These are phyloP conservation scores for Rehmannia glutinosa DNA, from an alignment of 257 asterid genomes.

Conservation along the genomic window DNA sequence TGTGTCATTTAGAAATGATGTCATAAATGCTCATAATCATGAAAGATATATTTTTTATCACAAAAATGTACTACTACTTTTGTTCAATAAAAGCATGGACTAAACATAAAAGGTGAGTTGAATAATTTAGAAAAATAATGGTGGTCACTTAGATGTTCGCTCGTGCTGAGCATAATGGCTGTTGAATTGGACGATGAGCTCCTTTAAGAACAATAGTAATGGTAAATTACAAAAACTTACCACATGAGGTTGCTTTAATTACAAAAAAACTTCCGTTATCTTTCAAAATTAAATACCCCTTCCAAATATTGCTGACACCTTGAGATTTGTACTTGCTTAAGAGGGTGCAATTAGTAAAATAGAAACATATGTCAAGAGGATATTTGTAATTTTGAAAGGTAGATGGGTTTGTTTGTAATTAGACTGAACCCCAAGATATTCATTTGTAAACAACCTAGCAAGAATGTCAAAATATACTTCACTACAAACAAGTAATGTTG, in stretches of 20 bases:
- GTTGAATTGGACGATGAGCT: neutral
- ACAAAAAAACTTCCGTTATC: too few relatives aligned
- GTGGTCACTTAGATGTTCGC: neutral
- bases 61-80: neutral
- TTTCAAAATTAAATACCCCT: too few relatives aligned
- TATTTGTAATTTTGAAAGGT: too few relatives aligned
- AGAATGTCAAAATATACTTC: neutral
- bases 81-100: neutral
- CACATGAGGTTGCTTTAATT: too few relatives aligned
- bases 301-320: too few relatives aligned
- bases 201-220: neutral
- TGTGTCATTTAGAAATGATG: neutral
- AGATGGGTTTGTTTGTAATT: too few relatives aligned
- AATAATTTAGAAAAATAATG: neutral
- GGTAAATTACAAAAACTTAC: too few relatives aligned
- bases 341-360: too few relatives aligned
- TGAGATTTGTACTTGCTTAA: too few relatives aligned
- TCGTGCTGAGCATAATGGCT: neutral
- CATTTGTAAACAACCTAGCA: too few relatives aligned
- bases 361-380: too few relatives aligned
- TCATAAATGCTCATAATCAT: neutral
- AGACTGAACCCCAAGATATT: too few relatives aligned
- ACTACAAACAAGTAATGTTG: neutral
- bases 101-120: neutral
- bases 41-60: neutral